Evolutionary conservation across 2,329 filamentous ascomycete genomes (phyloP).

Genomic region (Davidsoniella virescens): DNA sequence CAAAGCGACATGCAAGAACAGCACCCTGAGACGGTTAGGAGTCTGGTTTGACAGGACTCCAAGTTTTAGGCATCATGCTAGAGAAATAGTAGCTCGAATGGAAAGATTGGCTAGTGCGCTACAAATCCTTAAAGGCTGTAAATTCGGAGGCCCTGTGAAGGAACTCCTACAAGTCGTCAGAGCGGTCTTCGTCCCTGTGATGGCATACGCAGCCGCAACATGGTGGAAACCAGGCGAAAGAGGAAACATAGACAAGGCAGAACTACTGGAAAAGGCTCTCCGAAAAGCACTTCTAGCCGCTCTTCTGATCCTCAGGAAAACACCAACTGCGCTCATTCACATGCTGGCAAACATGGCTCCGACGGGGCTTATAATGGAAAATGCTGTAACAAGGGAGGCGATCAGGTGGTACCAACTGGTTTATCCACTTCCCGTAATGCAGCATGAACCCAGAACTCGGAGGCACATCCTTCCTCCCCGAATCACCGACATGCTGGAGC

Average conservation of each 20-base stretch:
- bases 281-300: background rate
- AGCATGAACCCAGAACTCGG: no score
- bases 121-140: background rate
- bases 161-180: background rate
- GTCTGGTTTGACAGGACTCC: background rate
- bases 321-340: background rate
- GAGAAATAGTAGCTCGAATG: no score
- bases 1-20: background rate
- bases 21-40: background rate
- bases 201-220: background rate
- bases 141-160: background rate
- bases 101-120: background rate
- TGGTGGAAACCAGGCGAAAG: background rate
- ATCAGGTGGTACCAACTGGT: background rate
- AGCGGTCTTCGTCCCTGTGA: background rate
- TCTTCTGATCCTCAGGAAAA: background rate
- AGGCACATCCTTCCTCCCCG: no score
- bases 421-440: no score
- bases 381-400: background rate
- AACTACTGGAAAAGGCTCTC: background rate
- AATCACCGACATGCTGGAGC: no score
- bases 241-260: background rate
- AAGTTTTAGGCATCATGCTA: background rate
- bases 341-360: background rate
- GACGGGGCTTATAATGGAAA: no score